Evolutionary conservation across 2,329 filamentous ascomycete species (phyloP).

Genomic region (Clarireedia sp.): DNA sequence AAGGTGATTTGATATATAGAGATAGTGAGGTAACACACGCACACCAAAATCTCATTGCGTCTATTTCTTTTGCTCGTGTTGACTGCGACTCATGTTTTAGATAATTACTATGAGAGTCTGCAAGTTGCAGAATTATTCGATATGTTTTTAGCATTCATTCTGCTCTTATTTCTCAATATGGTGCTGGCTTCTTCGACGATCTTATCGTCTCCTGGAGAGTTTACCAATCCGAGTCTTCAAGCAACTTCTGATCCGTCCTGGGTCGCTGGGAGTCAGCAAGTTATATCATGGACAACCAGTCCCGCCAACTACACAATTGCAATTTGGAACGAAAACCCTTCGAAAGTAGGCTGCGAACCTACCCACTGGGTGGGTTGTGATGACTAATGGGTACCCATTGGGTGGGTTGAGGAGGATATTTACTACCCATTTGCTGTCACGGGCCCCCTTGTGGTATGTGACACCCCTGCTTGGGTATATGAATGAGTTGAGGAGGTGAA

Average conservation of each 20-base stretch:
- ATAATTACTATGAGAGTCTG: not conserved
- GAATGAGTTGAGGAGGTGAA: too few relatives aligned
- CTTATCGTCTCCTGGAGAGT: not conserved
- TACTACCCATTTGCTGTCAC: too few relatives aligned
- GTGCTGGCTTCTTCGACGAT: not conserved
- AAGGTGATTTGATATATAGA: not conserved
- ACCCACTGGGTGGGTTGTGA: too few relatives aligned
- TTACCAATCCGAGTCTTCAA: not conserved
- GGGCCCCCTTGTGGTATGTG: too few relatives aligned
- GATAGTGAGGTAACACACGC: not conserved
- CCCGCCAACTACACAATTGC: conserved; percentile 6
- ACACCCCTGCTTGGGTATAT: too few relatives aligned
- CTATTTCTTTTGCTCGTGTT: not conserved
- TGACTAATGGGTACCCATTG: too few relatives aligned
- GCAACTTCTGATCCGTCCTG: conserved; percentile 1
- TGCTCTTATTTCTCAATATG: not conserved
- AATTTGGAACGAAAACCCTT: conserved; percentile 1
- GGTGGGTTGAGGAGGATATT: too few relatives aligned
- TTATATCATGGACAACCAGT: conserved; percentile 6
- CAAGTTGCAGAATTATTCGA: not conserved
- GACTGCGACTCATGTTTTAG: not conserved
- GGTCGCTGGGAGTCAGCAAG: conserved; percentile 1
- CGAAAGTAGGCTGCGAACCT: too few relatives aligned
- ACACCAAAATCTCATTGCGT: not conserved
- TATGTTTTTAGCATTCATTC: not conserved